phyloP scores from a whole-genome alignment of 352 stramenopile species.

The Pythium grandisporangium region DNA sequence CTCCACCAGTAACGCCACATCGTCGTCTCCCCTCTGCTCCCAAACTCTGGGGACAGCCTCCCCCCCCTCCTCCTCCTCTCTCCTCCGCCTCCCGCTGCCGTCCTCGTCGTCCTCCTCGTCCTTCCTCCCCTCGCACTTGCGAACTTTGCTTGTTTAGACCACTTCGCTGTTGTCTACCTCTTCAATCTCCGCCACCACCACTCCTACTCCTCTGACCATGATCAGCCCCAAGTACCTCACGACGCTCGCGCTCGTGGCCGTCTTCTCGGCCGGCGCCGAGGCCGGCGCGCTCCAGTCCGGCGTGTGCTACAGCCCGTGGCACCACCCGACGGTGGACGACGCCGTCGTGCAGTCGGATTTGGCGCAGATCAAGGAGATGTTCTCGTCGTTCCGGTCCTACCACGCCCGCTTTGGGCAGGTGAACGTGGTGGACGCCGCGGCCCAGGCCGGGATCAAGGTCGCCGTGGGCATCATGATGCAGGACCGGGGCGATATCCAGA shows the following conservation, averaged over 20 bases:
- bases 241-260: constrained; percentile 3
- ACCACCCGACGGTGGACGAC: constrained; percentile 23
- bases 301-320: constrained; percentile 59
- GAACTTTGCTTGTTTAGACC: constrained; percentile 6
- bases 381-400: constrained; percentile 24
- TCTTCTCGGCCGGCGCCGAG: neutral
- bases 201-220: constrained; percentile 3
- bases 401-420: constrained; percentile 21
- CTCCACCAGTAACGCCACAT: too few relatives aligned
- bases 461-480: constrained; percentile 22
- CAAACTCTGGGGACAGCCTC: neutral
- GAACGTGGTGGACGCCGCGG: constrained; percentile 22
- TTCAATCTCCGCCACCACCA: neutral
- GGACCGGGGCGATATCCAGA: constrained; percentile 12
- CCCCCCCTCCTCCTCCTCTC: neutral
- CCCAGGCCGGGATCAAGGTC: constrained; percentile 15
- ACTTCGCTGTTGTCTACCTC: neutral
- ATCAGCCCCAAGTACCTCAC: constrained; percentile 7
- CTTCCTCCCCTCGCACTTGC: constrained; percentile 5
- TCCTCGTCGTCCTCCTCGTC: constrained; percentile 8
- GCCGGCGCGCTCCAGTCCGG: constrained; percentile 17
- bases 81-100: too few relatives aligned
- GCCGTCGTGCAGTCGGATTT: constrained; percentile 15
- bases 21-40: neutral
- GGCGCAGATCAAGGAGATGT: constrained; percentile 16